Percentiles rank a stretch among this genome's conserved stretches.
Evolutionary conservation across 257 asterid species (phyloP).

Genomic region (Scutellaria minor): DNA sequence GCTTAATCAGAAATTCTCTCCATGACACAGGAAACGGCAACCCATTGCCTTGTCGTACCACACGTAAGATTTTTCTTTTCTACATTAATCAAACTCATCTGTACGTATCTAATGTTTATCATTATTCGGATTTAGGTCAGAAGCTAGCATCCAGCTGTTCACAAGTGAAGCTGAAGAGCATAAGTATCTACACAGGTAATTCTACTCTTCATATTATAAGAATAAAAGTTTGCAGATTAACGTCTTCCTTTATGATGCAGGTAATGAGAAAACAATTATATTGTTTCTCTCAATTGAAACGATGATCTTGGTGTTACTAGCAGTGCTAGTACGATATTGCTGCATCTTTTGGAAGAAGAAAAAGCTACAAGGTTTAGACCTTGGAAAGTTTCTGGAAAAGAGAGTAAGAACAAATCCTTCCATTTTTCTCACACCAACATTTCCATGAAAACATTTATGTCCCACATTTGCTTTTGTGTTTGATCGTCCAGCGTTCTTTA

Average conservation of each 20-base stretch:
- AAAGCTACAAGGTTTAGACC: conserved; percentile 70
- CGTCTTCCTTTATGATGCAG: conserved; percentile 46
- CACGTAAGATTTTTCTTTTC: conserved; percentile 55
- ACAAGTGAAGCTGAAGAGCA: conserved; percentile 50
- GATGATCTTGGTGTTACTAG: conserved; percentile 56
- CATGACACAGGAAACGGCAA: conserved; percentile 67
- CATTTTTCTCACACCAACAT: neutral
- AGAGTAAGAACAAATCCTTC: conserved; percentile 57
- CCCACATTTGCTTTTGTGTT: neutral
- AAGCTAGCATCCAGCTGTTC: conserved; percentile 81
- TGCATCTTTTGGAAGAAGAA: conserved; percentile 83
- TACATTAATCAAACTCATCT: neutral
- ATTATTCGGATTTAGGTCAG: conserved; percentile 58
- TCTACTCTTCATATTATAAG: conserved; percentile 5
- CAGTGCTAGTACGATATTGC: conserved; percentile 61
- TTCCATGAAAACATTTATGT: conserved; percentile 4
- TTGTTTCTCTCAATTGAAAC: conserved; percentile 76
- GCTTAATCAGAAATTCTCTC: conserved; percentile 1
- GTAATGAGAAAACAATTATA: conserved; percentile 63
- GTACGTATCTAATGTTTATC: neutral
- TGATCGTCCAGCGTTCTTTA: conserved; percentile 64
- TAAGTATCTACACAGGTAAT: conserved; percentile 61
- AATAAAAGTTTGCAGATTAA: neutral
- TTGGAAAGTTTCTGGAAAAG: conserved; percentile 82
- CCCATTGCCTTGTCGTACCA: conserved; percentile 64